Evolutionary conservation across 2,329 filamentous ascomycete species (phyloP).

Genomic region (Sclerotinia trifoliorum): DNA sequence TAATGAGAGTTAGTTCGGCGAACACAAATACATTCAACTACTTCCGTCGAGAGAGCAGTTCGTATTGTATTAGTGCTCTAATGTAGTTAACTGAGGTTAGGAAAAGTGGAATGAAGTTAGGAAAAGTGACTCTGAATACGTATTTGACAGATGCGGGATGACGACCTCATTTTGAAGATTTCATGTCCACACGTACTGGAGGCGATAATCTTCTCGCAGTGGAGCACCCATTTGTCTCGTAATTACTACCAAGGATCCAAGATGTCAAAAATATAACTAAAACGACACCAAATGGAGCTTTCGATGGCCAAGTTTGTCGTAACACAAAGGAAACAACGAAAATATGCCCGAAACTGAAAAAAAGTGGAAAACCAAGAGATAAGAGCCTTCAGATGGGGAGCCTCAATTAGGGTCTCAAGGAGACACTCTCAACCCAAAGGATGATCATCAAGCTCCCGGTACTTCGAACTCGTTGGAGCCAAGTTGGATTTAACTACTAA

Average conservation of each 20-base stretch:
- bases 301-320: constrained; percentile 18
- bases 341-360: constrained; percentile 18
- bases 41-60: constrained; percentile 7
- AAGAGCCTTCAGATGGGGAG: constrained; percentile 6
- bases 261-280: constrained; percentile 10
- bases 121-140: constrained; percentile 14
- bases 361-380: constrained; percentile 12
- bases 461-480: constrained; percentile 18
- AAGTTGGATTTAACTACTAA: constrained; percentile 15
- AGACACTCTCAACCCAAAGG: neutral
- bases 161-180: constrained; percentile 21
- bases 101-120: constrained; percentile 8
- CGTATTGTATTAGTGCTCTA: constrained; percentile 14
- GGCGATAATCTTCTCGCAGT: constrained; percentile 12
- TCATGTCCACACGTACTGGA: neutral
- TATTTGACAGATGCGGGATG: constrained; percentile 11
- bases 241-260: constrained; percentile 19
- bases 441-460: constrained; percentile 12
- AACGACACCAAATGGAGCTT: constrained; percentile 15
- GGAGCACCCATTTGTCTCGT: constrained; percentile 16
- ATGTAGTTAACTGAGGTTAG: neutral
- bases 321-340: constrained; percentile 23
- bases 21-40: constrained; percentile 11
- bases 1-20: neutral
- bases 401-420: constrained; percentile 7